Evolutionary conservation across 2,329 filamentous ascomycete species (phyloP).

Genomic region (Bipolaris zeicola): DNA sequence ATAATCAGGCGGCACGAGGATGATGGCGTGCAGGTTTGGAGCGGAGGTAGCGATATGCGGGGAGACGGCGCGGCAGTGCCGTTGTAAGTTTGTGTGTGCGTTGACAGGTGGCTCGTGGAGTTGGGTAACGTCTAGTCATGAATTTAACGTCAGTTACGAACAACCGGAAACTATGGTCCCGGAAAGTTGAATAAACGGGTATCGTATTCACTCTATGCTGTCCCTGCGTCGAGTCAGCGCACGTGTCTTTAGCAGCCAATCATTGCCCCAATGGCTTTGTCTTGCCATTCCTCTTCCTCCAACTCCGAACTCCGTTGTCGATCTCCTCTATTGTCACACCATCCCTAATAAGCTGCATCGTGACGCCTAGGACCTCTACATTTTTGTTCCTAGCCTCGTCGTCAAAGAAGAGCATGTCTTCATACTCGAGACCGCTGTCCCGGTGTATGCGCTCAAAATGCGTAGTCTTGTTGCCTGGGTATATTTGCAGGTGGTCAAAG

Average conservation of each 20-base stretch:
- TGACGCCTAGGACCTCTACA: slow-evolving; percentile 78
- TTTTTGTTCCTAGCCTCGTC: slow-evolving; percentile 87
- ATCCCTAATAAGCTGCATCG: slow-evolving; percentile 81
- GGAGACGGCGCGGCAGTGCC: slow-evolving; percentile 79
- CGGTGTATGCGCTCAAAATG: slow-evolving; percentile 79
- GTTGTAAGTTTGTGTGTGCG: slow-evolving; percentile 12
- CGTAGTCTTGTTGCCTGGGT: slow-evolving; percentile 78
- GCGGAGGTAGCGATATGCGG: slow-evolving; percentile 84
- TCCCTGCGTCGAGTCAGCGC: not conserved
- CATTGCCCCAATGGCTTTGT: not conserved
- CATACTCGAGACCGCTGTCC: slow-evolving; percentile 71
- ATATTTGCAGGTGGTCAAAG: slow-evolving; percentile 66
- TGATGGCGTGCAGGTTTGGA: slow-evolving; percentile 77
- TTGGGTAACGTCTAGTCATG: not conserved
- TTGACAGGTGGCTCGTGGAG: too few relatives aligned
- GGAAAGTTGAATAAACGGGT: not conserved
- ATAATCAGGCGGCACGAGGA: slow-evolving; percentile 81
- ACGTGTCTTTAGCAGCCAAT: not conserved
- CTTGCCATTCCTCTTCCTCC: slow-evolving; percentile 73
- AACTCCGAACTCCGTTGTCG: slow-evolving; percentile 77
- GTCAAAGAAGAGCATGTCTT: slow-evolving; percentile 95
- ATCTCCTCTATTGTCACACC: slow-evolving; percentile 78
- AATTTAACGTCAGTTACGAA: not conserved
- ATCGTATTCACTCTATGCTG: not conserved
- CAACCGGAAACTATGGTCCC: not conserved